Percentiles rank a stretch among this genome's conserved stretches.
Evolutionary conservation across 78 protist species (phyloP).

Genomic region (Diacronema lutheri): DNA sequence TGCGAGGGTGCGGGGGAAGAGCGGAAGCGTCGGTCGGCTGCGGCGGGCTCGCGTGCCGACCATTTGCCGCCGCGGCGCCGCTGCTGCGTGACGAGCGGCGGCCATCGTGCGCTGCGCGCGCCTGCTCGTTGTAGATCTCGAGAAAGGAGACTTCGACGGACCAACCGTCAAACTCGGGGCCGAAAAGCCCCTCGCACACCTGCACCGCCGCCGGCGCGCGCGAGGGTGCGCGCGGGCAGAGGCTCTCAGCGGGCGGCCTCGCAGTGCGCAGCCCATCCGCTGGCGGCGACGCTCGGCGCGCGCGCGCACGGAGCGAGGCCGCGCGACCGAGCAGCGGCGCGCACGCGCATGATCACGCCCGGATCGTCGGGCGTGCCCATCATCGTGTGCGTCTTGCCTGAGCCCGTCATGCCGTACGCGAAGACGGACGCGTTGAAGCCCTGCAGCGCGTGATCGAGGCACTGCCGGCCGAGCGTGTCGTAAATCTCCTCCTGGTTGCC

Average conservation of each 20-base stretch:
- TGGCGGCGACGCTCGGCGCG: no score
- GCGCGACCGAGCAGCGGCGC: no score
- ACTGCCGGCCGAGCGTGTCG: not conserved
- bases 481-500: not conserved
- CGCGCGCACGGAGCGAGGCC: no score
- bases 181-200: not conserved
- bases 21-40: not conserved
- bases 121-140: constrained; percentile 1
- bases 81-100: not conserved
- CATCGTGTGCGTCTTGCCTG: no score
- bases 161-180: not conserved
- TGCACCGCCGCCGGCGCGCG: no score
- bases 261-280: no score
- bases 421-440: not conserved
- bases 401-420: constrained; percentile 22
- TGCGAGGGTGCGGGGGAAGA: no score
- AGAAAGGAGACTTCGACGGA: not conserved
- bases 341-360: not conserved
- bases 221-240: no score
- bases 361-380: not conserved
- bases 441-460: not conserved
- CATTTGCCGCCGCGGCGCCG: not conserved
- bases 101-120: not conserved
- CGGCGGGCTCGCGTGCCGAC: not conserved
- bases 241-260: no score